Base-by-base conservation (phyloP, 208 protist species). In the Acanthamoeba castellanii region DNA sequence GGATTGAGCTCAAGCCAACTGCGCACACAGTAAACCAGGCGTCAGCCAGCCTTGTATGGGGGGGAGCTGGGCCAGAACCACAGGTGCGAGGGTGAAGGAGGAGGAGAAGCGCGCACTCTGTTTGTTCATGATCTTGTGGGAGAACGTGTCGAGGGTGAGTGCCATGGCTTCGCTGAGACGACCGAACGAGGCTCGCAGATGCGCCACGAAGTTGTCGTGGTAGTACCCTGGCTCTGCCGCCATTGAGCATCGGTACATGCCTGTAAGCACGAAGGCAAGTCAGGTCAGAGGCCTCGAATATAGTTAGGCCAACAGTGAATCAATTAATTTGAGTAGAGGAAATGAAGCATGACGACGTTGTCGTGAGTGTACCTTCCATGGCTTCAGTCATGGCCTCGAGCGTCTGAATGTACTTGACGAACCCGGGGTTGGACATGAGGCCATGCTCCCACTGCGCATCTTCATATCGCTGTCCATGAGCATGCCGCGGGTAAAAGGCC, bases 321-420 rank as follows among this genome's bases (percentile, higher is more conserved):
- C 7, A 76, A 76, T 18, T 6, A 76, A 76, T 18, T 47, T 37
- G 16, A 55, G 13, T 0, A 18, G 22, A n/a, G 14, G 14, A n/a
- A 2, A n/a, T 66, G 22, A 78, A 45, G 30, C 59, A 37, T 47
- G 30, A 74, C 8, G 22, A 25, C 30, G 66, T 42, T 82, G 1
- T 37, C 37, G 37, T 37, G 14, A 25, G 27, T 25, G 74, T 25
- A 85, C 85, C 85, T n/a, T 92, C 85, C 85, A 92, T 66, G 18
- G 85, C 52, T 92, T 92, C 61, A 6, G 61, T 72, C 85, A 92
- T 92, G 55, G 85, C 85, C 85, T 92, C 85, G 9, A 92, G 85
- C 25, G 34, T 92, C 22, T 92, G 52, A n/a, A 92, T 92, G 85
- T 92, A 92, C 85, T 45, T n/a, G 5, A 74, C 32, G 37, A 70